Percentiles rank a stretch among this genome's conserved stretches.
These are phyloP conservation scores for Epichloe brachyelytri DNA, from an alignment of 2,329 filamentous ascomycete species.

Conservation along the genomic window DNA sequence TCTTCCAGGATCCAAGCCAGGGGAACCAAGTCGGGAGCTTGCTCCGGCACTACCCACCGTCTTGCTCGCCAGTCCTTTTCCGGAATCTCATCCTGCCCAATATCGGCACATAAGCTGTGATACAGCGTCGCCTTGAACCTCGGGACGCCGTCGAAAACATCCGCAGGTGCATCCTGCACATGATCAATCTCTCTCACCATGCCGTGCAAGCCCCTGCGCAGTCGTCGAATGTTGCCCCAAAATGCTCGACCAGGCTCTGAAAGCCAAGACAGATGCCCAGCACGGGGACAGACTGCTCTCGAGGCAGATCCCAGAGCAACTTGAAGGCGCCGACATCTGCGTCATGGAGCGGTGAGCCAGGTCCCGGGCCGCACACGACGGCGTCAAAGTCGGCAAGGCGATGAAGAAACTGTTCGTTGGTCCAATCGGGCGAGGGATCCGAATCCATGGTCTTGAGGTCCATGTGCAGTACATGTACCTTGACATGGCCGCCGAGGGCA, in stretches of 20 bases:
- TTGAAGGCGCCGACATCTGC: constrained; percentile 75
- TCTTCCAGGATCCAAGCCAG: constrained; percentile 47
- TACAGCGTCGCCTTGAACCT: constrained; percentile 63
- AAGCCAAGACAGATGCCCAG: constrained; percentile 85
- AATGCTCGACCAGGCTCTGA: constrained; percentile 61
- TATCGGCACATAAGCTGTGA: constrained; percentile 48
- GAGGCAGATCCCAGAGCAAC: constrained; percentile 56
- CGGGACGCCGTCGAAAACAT: constrained; percentile 53
- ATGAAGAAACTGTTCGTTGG: constrained; percentile 26
- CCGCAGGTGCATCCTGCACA: constrained; percentile 19
- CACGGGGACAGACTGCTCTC: constrained; percentile 53
- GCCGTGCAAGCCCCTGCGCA: constrained; percentile 68
- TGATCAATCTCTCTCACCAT: constrained; percentile 61
- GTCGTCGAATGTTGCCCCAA: constrained; percentile 53
- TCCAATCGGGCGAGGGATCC: constrained; percentile 36
- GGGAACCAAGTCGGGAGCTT: constrained; percentile 34
- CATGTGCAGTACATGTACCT: constrained; percentile 28
- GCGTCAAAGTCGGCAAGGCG: constrained; percentile 56
- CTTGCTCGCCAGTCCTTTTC: constrained; percentile 21
- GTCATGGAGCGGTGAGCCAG: constrained; percentile 60
- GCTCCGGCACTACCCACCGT: constrained; percentile 26
- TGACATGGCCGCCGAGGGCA: constrained; percentile 53
- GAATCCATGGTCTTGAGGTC: constrained; percentile 48
- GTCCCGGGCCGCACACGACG: constrained; percentile 81
- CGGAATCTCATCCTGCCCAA: constrained; percentile 33